Conservation (phyloP, 1,284 basidiomycete genomes). For the Meira miltonrushii region DNA sequence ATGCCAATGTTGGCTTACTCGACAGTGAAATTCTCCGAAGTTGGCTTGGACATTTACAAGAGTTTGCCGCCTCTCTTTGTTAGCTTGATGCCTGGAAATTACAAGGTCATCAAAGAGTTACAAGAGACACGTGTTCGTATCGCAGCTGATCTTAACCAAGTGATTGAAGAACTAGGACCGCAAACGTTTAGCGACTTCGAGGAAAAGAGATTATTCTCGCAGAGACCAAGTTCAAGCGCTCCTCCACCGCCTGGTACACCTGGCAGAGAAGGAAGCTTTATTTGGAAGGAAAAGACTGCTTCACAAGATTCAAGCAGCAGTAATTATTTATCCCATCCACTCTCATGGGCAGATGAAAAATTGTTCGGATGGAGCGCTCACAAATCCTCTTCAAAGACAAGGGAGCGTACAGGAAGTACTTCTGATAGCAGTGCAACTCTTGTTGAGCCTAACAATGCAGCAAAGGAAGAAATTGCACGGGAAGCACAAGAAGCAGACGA, state of each 20-base stretch:
- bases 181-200: constrained; percentile 49
- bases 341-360: constrained; percentile 77
- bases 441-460: not conserved
- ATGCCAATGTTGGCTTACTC: constrained; percentile 88
- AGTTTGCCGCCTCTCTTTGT: constrained; percentile 87
- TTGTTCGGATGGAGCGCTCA: constrained; percentile 72
- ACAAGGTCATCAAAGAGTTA: constrained; percentile 72
- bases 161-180: constrained; percentile 70
- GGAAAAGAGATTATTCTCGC: constrained; percentile 33
- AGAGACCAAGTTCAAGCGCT: constrained; percentile 22
- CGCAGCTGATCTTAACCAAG: constrained; percentile 76
- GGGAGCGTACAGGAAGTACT: not conserved
- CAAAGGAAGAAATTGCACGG: constrained; percentile 11
- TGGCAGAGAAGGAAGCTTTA: constrained; percentile 21
- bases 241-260: constrained; percentile 29
- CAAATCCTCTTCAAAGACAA: constrained; percentile 11
- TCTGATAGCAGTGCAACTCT: not conserved
- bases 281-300: constrained; percentile 31
- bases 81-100: constrained; percentile 84
- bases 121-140: constrained; percentile 74
- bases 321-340: constrained; percentile 41
- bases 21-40: constrained; percentile 95
- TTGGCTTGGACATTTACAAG: constrained; percentile 97
- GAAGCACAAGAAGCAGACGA: constrained; percentile 18
- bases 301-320: not conserved